Evolutionary conservation across 139 green algal species (phyloP), one percentile per base, ranked within the genome.

Genomic region (Desmodesmus armatus): DNA sequence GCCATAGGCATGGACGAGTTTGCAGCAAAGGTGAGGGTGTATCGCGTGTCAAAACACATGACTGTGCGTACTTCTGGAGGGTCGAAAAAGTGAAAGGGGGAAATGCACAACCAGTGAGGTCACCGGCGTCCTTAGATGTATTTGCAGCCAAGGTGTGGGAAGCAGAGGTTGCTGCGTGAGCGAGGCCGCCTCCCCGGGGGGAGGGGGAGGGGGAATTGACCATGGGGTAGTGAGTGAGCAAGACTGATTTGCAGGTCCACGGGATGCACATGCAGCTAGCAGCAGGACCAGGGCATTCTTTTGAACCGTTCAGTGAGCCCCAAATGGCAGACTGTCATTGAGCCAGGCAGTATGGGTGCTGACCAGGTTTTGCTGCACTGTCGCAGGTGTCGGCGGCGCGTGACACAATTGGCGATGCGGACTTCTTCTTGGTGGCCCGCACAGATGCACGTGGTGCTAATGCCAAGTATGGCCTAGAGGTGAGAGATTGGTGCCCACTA

Each of bases 391-490:
- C 88, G 6, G 94, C 94, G 31, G 94, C 94, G 0, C 80, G 91
- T 13, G 89, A 95, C 53, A 92, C 80, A 19, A 97, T 97, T 72
- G 92, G 92, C 9, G 89, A 93, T 77, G 41, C 82, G 5, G 94
- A 97, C 88, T 97, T 97, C 87, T 97, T 97, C 85, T 87, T 97
- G 27, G 89, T 97, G 37, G 94, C 94, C 2, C 87, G 94, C 31
- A 97, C 94, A 17, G 91, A 94, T 87, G 91, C 91, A 2, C 84
- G 90, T 31, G 87, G 83, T 11, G 88, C 83, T 6, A 93, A 85
- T 27, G 92, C 93, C n/a, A 96, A 95, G 85, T 89, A 92, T 65
- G 93, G 93, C 39, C 84, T 96, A 27, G 87, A 93, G 33, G 88
- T 93, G 37, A 79, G 91, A 19, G 91, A 44, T n/a, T n/a, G n/a